Evolutionary conservation across 768 basidiomycete species (phyloP).

Genomic region (Lentinula boryana): DNA sequence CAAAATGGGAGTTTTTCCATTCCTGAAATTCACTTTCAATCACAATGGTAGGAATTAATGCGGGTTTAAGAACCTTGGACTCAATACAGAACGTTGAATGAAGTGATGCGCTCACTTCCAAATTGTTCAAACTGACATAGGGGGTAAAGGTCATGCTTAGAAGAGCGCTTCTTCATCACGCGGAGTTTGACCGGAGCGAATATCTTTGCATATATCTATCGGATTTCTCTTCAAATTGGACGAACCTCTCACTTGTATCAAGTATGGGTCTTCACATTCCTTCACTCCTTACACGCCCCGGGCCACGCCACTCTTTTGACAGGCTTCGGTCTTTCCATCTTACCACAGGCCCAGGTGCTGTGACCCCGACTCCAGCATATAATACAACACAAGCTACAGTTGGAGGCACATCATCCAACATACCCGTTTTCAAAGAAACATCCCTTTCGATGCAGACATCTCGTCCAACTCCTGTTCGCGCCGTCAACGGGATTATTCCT

Average conservation of each 20-base stretch:
- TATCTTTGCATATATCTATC: background rate
- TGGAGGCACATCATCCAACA: background rate
- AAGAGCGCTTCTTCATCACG: background rate
- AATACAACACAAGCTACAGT: background rate
- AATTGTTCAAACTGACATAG: too few relatives aligned
- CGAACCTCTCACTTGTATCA: background rate
- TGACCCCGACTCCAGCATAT: background rate
- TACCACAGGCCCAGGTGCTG: background rate
- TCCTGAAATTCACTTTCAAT: too few relatives aligned
- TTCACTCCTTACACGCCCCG: constrained; percentile 20
- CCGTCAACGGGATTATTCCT: constrained; percentile 6
- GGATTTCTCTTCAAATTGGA: background rate
- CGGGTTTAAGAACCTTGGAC: background rate
- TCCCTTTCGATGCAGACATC: background rate
- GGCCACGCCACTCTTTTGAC: constrained; percentile 28
- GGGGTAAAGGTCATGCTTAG: too few relatives aligned
- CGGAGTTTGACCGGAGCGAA: background rate
- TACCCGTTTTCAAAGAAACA: background rate
- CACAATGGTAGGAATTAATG: background rate
- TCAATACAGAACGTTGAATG: background rate
- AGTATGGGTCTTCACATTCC: constrained; percentile 21
- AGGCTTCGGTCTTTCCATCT: constrained; percentile 40
- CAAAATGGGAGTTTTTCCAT: background rate
- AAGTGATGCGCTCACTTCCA: too few relatives aligned
- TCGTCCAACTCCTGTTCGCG: background rate